A percentile compares a stretch with the other conserved stretches of the same genome.
phyloP scores from a whole-genome alignment of 116 monocot genomes.

The Papilionanthe hybrid region DNA sequence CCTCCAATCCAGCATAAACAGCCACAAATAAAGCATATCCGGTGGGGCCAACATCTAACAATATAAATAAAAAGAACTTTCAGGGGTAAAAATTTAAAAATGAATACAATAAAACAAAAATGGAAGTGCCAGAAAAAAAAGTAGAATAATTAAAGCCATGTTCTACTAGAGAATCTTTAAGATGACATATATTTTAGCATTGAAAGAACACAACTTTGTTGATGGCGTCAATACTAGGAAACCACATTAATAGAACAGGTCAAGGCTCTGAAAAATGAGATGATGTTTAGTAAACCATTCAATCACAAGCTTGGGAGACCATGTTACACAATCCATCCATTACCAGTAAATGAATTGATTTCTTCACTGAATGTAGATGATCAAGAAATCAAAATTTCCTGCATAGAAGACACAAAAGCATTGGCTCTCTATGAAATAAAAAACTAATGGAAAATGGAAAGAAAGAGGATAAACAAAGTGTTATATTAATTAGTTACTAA shows the following conservation, averaged over 20 bases:
- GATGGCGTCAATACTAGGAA: background rate
- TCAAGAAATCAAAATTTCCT: no score
- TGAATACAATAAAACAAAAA: background rate
- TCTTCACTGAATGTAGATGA: no score
- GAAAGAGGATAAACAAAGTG: no score
- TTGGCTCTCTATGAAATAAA: no score
- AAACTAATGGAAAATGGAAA: no score
- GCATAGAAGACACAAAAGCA: no score
- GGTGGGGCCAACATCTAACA: slow-evolving; percentile 74
- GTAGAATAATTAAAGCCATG: background rate
- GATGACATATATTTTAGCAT: no score
- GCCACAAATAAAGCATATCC: slow-evolving; percentile 91
- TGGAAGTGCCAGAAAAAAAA: background rate
- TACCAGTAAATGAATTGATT: no score
- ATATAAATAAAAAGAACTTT: background rate
- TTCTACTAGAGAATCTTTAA: background rate
- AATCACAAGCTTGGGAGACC: no score
- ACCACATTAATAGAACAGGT: background rate
- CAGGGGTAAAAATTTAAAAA: background rate
- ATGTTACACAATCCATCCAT: no score
- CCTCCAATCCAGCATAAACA: slow-evolving; percentile 88
- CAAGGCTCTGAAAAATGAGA: background rate
- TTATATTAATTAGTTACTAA: no score
- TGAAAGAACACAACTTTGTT: background rate
- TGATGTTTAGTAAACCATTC: background rate